Evolutionary conservation across 208 protist species (phyloP), one percentile per base, ranked within the genome.

Genomic region (Strigomonas oncopelti): DNA sequence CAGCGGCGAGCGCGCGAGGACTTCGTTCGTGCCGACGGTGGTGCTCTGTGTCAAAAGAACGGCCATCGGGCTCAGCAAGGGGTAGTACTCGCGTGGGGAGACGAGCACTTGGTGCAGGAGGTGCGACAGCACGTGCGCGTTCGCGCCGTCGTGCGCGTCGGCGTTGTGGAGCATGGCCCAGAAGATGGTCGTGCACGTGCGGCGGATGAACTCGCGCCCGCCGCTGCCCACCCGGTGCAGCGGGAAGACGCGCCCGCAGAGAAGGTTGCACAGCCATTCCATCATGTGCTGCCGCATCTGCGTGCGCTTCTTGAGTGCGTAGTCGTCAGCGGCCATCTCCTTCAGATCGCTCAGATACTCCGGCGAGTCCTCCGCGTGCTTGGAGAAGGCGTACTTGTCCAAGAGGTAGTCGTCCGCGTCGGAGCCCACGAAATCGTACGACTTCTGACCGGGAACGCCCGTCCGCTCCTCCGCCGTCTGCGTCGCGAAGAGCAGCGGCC

Each of bases 1-100:
- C 7, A 64, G 60, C 34, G 5, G 60, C 14, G 60, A 53, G 60
- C 48, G 20, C 20, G 60, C 60, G 31, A 64, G 34, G 14, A 64
- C 42, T 11, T 64, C 18, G 32, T 54, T 34, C 18, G 38, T 24
- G 22, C 7, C 27, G 9, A 31, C 20, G 18, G 13, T 1, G 34
- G 18, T 31, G n/a, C 27, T 45, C 34, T 64, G 60, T 22, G 60
- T 54, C 38, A 64, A 20, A 2, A 64, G 16, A 11, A 64, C 60
- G 38, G 60, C 22, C 24, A 64, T 46, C 8, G 38, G 60, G 34
- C 48, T 45, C 20, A 64, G 27, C 32, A 64, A 22, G 5, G 60
- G 60, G 46, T 54, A 64, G 36, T 31, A 52, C 3, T 53, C 31
- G 5, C 20, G 24, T 4, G 38, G 38, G 34, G 38, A 8, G 5